Percentiles rank a stretch among this genome's conserved stretches.
Conservation (phyloP, 805 yeast genomes). For the Saturnispora ahearnii region DNA sequence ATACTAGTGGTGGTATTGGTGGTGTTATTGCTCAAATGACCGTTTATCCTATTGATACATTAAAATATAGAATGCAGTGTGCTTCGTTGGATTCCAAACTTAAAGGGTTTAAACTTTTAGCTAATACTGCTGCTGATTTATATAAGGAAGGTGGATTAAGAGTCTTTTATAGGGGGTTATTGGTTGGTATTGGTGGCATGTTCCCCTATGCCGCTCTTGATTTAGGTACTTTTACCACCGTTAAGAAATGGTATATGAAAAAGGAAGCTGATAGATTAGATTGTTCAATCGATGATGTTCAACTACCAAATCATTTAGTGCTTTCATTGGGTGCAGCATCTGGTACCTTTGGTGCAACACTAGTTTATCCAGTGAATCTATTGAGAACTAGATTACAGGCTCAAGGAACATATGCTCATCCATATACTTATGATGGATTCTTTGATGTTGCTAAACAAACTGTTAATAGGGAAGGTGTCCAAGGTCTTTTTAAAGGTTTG, state of each 20-base stretch:
- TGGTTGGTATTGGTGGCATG: slow-evolving; percentile 90
- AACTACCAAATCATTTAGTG: slow-evolving; percentile 69
- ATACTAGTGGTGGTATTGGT: slow-evolving; percentile 91
- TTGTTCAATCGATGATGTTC: slow-evolving; percentile 55
- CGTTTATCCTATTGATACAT: slow-evolving; percentile 91
- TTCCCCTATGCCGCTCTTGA: slow-evolving; percentile 97
- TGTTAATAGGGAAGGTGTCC: slow-evolving; percentile 72
- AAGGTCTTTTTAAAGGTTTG: slow-evolving; percentile 86
- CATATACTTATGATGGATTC: slow-evolving; percentile 73
- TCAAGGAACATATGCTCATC: slow-evolving; percentile 95
- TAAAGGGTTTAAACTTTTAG: slow-evolving; percentile 52
- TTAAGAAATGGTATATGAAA: slow-evolving; percentile 66
- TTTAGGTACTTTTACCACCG: slow-evolving; percentile 82
- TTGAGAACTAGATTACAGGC: slow-evolving; percentile 93
- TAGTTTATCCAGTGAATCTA: slow-evolving; percentile 88
- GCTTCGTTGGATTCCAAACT: slow-evolving; percentile 61
- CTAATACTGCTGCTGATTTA: slow-evolving; percentile 68
- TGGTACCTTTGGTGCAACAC: slow-evolving; percentile 92
- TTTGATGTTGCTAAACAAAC: slow-evolving; percentile 75
- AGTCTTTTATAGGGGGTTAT: slow-evolving; percentile 77
- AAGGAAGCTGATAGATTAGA: slow-evolving; percentile 48
- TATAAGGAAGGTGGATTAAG: slow-evolving; percentile 68
- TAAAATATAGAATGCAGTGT: slow-evolving; percentile 90
- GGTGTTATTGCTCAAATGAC: slow-evolving; percentile 90
- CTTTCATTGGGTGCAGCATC: slow-evolving; percentile 89